These are phyloP conservation scores for Cladophialophora immunda DNA, from an alignment of 2,329 filamentous ascomycete species.

Conservation along the genomic window DNA sequence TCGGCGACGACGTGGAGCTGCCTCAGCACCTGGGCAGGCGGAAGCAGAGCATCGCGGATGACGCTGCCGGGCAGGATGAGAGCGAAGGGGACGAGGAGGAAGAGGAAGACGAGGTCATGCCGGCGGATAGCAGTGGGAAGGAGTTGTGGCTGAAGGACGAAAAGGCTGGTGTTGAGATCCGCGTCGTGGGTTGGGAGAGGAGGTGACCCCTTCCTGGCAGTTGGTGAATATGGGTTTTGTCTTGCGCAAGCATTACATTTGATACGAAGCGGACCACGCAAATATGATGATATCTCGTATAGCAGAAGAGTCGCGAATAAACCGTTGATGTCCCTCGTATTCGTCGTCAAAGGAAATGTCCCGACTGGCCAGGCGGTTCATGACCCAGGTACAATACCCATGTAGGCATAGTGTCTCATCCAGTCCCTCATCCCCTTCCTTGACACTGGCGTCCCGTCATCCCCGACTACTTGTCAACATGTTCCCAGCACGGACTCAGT, in stretches of 20 bases:
- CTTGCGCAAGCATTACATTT: no score
- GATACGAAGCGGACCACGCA: background rate
- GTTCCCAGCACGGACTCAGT: no score
- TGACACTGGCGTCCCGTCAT: background rate
- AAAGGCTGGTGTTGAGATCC: slow-evolving; percentile 59
- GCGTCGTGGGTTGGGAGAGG: slow-evolving; percentile 57
- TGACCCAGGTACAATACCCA: background rate
- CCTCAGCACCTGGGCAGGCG: slow-evolving; percentile 38
- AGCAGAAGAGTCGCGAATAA: background rate
- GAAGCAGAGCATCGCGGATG: slow-evolving; percentile 14
- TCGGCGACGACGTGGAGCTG: slow-evolving; percentile 25
- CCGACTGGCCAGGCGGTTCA: background rate
- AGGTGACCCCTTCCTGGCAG: no score
- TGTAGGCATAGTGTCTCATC: background rate
- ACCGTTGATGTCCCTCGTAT: background rate
- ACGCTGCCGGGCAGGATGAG: background rate
- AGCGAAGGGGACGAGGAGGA: slow-evolving; percentile 46
- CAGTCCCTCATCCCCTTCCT: background rate
- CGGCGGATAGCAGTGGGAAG: slow-evolving; percentile 46
- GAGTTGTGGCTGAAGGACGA: slow-evolving; percentile 54
- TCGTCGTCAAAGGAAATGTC: background rate
- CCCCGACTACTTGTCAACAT: background rate
- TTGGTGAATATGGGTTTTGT: no score
- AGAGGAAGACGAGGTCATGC: slow-evolving; percentile 32
- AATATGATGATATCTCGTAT: background rate